Base-by-base conservation (phyloP, 2,329 filamentous ascomycete species). In the Zasmidium cellare region DNA sequence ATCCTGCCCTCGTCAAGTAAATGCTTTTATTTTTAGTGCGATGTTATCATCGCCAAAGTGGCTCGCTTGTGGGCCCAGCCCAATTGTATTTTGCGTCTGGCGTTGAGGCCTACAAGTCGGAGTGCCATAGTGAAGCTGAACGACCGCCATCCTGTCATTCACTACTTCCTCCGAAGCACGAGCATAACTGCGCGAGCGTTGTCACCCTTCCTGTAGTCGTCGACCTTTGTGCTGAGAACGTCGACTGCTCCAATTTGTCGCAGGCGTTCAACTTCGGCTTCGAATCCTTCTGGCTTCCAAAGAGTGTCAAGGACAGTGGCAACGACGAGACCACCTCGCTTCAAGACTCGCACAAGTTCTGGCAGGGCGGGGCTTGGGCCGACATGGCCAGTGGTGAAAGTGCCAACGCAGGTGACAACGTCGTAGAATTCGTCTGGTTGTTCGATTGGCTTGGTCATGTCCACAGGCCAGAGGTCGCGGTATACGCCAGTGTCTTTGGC, bases 351-450 rank as follows among this genome's bases (percentile, higher is more conserved):
- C 22, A 81, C 72, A 50, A 85, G 78, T 65, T 84, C 82, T 20
- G 73, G 67, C 44, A 85, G 63, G 2, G 79, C 79, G 1, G 70
- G 71, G 46, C 72, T 68, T 0, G 82, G 81, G 1, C 82, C 82
- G 35, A 85, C 78, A 60, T 85, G 82, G 11, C 80, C 81, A 53
- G 79, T 75, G 0, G 83, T 85, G 59, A 85, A 77, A 2, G 81
- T 84, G 23, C 82, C 82, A 22, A 80, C 77, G 70, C 82, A 85
- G 1, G 77, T 76, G 18, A 84, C 74, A 3, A 78, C 76, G 51
- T 83, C 81, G 61, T 83, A 84, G 2, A 69, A 71, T 9, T 72
- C 72, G 59, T 79, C 74, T 3, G 70, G 58, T 38, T 70, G 68
- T 2, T 72, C 64, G 14, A 84, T 72, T 1, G 68, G 72, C 50